Percentiles rank a stretch among this genome's conserved stretches.
Evolutionary conservation across 2,329 filamentous ascomycete species (phyloP).

Genomic region (Penicillium oxalicum): DNA sequence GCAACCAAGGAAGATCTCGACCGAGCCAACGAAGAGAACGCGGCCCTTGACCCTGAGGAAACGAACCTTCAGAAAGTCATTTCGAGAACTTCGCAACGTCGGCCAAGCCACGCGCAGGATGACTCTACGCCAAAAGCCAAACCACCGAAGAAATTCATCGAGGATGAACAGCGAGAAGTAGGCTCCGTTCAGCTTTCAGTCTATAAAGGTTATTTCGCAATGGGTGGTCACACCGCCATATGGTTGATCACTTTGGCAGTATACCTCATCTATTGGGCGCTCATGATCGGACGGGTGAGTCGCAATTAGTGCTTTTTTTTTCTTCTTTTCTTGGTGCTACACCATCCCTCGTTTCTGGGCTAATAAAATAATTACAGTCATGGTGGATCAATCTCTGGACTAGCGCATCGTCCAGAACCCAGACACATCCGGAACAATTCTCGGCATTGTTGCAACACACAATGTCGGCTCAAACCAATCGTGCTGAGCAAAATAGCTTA

Average conservation of each 20-base stretch:
- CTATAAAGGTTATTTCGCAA: conserved; percentile 62
- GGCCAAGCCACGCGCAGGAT: conserved; percentile 11
- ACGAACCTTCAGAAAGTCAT: conserved; percentile 19
- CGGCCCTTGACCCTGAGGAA: conserved; percentile 11
- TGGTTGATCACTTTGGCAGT: conserved; percentile 53
- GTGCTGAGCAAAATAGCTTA: conserved; percentile 29
- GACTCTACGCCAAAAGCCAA: conserved; percentile 14
- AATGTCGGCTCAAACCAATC: conserved; percentile 1
- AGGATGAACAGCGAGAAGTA: conserved; percentile 66
- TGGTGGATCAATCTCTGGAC: conserved; percentile 48
- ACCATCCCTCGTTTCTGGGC: not conserved
- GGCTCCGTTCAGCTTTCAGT: conserved; percentile 63
- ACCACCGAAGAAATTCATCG: conserved; percentile 62
- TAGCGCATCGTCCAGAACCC: conserved; percentile 24
- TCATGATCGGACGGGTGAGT: conserved; percentile 49
- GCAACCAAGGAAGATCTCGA: conserved; percentile 39
- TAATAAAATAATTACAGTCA: conserved; percentile 24
- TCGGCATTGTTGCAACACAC: conserved; percentile 13
- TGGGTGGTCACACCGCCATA: conserved; percentile 58
- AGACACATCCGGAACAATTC: conserved; percentile 12
- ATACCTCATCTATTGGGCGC: conserved; percentile 51
- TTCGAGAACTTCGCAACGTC: conserved; percentile 15
- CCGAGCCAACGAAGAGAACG: conserved; percentile 4
- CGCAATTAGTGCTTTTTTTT: too few relatives aligned
- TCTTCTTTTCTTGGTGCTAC: not conserved